A percentile compares a stretch with the other conserved stretches of the same genome.
phyloP scores from a whole-genome alignment of 495 filamentous ascomycete genomes.

The Baudoinia panamericana region DNA sequence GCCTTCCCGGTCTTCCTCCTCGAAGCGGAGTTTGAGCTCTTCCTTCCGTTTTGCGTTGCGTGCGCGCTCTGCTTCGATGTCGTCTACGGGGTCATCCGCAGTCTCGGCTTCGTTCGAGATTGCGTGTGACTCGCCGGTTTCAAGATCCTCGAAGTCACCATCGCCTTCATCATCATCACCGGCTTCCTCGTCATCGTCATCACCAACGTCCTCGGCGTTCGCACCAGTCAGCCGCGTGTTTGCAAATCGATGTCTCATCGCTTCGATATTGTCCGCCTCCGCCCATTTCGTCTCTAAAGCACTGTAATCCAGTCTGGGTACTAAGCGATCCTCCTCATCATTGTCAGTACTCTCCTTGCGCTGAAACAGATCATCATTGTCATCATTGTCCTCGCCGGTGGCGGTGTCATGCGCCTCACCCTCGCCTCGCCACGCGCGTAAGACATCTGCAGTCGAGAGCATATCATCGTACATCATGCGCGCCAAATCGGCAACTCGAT shows the following conservation, averaged over 20 bases:
- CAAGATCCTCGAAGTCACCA: slow-evolving; percentile 80
- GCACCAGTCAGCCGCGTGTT: slow-evolving; percentile 37
- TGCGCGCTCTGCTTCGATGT: slow-evolving; percentile 72
- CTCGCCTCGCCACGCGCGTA: slow-evolving; percentile 67
- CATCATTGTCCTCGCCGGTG: slow-evolving; percentile 38
- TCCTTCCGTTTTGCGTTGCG: slow-evolving; percentile 85
- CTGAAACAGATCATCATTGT: slow-evolving; percentile 73
- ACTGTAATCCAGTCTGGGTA: slow-evolving; percentile 71
- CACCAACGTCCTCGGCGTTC: slow-evolving; percentile 16
- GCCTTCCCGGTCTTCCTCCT: slow-evolving; percentile 92
- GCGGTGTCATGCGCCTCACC: slow-evolving; percentile 33
- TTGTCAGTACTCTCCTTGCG: slow-evolving; percentile 55
- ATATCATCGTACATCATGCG: slow-evolving; percentile 79
- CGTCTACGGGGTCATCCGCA: slow-evolving; percentile 42
- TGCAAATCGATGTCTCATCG: slow-evolving; percentile 59
- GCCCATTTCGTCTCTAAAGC: slow-evolving; percentile 76
- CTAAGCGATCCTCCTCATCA: slow-evolving; percentile 56
- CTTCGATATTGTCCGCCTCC: slow-evolving; percentile 60
- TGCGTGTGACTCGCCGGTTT: slow-evolving; percentile 52
- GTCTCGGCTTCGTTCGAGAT: slow-evolving; percentile 27
- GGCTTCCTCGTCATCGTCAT: slow-evolving; percentile 34
- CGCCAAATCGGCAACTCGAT: slow-evolving; percentile 65
- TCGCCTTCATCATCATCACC: slow-evolving; percentile 53
- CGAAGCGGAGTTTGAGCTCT: slow-evolving; percentile 84
- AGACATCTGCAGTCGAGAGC: slow-evolving; percentile 58